Evolutionary conservation across 371 early-diverging fungal species (phyloP).

Genomic region (Mucor velutinosus): DNA sequence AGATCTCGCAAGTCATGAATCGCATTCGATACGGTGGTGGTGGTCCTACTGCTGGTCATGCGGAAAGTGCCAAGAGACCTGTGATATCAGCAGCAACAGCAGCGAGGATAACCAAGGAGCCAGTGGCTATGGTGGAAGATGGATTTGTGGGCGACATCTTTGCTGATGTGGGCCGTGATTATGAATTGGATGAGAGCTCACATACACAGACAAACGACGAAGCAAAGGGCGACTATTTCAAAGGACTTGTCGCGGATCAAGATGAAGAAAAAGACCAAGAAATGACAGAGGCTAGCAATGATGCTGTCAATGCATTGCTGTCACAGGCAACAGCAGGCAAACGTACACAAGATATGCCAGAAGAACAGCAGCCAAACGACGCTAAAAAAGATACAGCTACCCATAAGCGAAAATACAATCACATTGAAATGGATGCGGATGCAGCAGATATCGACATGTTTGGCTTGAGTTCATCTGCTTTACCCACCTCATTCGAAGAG

Average conservation of each 20-base stretch:
- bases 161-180: conserved; percentile 84
- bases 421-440: conserved; percentile 37
- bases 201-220: conserved; percentile 14
- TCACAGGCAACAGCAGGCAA: conserved; percentile 15
- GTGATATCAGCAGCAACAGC: conserved; percentile 22
- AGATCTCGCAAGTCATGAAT: conserved; percentile 67
- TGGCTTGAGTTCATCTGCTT: conserved; percentile 43
- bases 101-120: background rate
- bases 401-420: conserved; percentile 10
- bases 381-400: conserved; percentile 5
- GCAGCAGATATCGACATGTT: conserved; percentile 52
- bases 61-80: conserved; percentile 35
- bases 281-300: conserved; percentile 18
- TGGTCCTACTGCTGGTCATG: background rate
- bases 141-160: conserved; percentile 74
- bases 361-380: conserved; percentile 4
- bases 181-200: conserved; percentile 54
- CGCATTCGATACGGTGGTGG: conserved; percentile 32
- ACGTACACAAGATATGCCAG: background rate
- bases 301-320: conserved; percentile 25
- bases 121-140: conserved; percentile 23
- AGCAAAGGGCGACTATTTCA: conserved; percentile 26
- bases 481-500: conserved; percentile 53
- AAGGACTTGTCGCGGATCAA: conserved; percentile 23
- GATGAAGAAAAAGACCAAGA: conserved; percentile 31